phyloP scores from a whole-genome alignment of 768 basidiomycete species.

The Boletellus sp. region DNA sequence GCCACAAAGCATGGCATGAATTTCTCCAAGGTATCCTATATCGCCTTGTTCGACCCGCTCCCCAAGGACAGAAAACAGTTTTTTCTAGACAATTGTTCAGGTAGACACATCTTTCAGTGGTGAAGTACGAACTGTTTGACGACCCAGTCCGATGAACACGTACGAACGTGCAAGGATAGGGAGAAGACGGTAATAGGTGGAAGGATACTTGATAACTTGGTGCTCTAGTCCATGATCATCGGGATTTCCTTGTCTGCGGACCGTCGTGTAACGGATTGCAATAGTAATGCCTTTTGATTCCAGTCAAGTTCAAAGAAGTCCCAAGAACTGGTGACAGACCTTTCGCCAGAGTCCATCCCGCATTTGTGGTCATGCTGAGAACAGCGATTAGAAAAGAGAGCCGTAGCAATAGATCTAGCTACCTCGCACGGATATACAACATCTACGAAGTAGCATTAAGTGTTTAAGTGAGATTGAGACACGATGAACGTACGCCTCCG shows the following conservation, averaged over 20 bases:
- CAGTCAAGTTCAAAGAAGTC: not conserved
- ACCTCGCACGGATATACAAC: slow-evolving; percentile 70
- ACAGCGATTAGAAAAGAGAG: not conserved
- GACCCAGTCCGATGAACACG: slow-evolving; percentile 63
- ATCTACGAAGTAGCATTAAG: slow-evolving; percentile 40
- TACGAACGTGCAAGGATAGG: slow-evolving; percentile 68
- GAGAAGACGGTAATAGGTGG: slow-evolving; percentile 66
- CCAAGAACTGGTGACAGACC: slow-evolving; percentile 34
- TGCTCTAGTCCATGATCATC: slow-evolving; percentile 53
- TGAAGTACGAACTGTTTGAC: slow-evolving; percentile 45
- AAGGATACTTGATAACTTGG: slow-evolving; percentile 71
- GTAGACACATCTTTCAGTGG: not conserved
- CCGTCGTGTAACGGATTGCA: slow-evolving; percentile 67
- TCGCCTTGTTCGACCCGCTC: slow-evolving; percentile 52
- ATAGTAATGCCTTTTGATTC: slow-evolving; percentile 49
- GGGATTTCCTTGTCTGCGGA: slow-evolving; percentile 62
- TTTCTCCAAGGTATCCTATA: slow-evolving; percentile 60
- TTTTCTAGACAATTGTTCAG: slow-evolving; percentile 34
- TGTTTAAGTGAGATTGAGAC: not conserved
- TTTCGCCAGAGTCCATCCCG: slow-evolving; percentile 63
- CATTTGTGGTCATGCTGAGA: slow-evolving; percentile 57
- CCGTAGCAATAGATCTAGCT: not conserved
- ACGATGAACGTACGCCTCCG: slow-evolving; percentile 52
- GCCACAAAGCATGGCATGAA: slow-evolving; percentile 68
- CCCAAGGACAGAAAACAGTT: slow-evolving; percentile 48